Base-by-base conservation (phyloP, 2,329 filamentous ascomycete genomes). In the Trichophaea hybrida region DNA sequence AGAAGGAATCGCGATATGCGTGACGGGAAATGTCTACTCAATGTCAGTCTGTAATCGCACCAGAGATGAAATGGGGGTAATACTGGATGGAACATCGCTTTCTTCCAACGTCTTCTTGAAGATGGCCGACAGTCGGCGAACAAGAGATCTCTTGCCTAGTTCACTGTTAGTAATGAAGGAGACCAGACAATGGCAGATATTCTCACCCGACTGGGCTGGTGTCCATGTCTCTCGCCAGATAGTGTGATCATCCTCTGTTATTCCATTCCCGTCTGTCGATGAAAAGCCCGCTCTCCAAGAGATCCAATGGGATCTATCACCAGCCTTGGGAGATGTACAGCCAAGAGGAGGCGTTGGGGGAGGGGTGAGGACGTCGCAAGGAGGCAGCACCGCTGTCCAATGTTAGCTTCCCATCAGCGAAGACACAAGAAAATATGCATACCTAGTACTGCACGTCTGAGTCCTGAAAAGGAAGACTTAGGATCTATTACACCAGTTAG, bases 21-120 rank as follows among this genome's bases (percentile, higher is more conserved):
- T 65, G 61, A 40, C 63, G 58, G 46, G 61, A 65, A 44, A 65
- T 59, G 43, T 65, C 63, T 65, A 38, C 24, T 32, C 38, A 24
- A 44, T 13, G 13, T 51, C 13, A 33, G 15, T 51, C 15, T 24
- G 24, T n/a, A 51, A 51, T 12, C 48, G 4, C 32, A 51, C 48
- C 15, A 51, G 32, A 6, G 32, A 24, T 5, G 5, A 5, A 31
- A 33, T 1, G 32, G 13, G 34, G 51, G 2, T 10, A 13, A n/a
- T 54, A 54, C 51, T 54, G 5, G 37, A 54, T 17, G 51, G 51
- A 54, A 35, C n/a, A 13, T 54, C n/a, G 51, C 37, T 40, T 10
- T 40, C 32, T 32, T 54, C 35, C 24, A 54, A 1, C 4, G 51
- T 37, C 35, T 54, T 35, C n/a, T 35, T 35, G 35, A 54, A 54